Base-by-base conservation (phyloP, 2,329 filamentous ascomycete species). In the Epichloe aotearoae region DNA sequence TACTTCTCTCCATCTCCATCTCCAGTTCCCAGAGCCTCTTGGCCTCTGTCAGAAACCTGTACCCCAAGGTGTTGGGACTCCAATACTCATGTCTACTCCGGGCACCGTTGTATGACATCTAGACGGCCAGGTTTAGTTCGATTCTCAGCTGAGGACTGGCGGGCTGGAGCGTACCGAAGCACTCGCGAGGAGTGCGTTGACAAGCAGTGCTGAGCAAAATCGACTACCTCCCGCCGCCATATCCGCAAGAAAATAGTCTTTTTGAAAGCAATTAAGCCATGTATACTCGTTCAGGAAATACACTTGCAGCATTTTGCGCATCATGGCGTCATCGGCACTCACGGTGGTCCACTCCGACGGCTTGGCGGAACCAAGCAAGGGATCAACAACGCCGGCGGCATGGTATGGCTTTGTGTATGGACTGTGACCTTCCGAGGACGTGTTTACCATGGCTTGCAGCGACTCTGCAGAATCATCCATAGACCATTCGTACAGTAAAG, bases 181-280 rank as follows among this genome's bases (percentile, higher is more conserved):
- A 19, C 64, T 55, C 8, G 65, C 64, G 37, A 72, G 61, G 11
- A 67, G 39, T 2, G 61, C 54, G 37, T 71, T 72, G 46, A 70
- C 66, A 3, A 72, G 61, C 1, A 72, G 56, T 7, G 61, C 49
- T 0, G 70, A 71, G 52, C 69, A 72, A 55, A 68, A 70, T 14
- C 64, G 59, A 0, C 52, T 47, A 0, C 55, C 54, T 1, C 57
- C 57, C 0, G 56, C 53, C 11, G 55, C 58, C 64, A 72, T 64
- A 30, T 71, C 69, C n/a, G 69, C 57, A 0, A 71, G 51, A 33
- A 72, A 69, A 1, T 57, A 57, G 26, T 69, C 66, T 52, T 69
- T 70, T 3, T 72, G 67, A 26, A 71, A 67, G 0, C 58, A 57
- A 0, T 64, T 56, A 0, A 62, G 62, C 54, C 62, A 68, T 3